Evolutionary conservation across 1,284 basidiomycete genomes (phyloP), one percentile per base, ranked within the genome.

Genomic region (Trametes sp.): DNA sequence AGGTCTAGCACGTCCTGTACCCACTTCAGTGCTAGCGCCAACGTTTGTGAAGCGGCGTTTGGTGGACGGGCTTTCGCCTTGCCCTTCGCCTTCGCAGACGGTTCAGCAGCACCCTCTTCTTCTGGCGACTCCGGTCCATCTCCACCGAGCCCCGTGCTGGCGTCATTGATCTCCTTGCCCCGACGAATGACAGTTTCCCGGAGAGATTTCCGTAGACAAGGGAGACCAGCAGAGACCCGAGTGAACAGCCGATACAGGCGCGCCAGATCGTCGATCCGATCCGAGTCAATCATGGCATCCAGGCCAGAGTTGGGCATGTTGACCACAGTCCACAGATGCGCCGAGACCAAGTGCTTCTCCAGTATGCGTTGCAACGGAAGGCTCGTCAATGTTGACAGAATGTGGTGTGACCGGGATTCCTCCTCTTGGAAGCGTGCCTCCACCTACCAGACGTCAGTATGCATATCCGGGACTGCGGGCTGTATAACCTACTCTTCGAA

Each of bases 1-100:
- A 99, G 82, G 64, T 91, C 87, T 11, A 99, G 81, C 10, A 98
- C 93, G 69, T 94, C 90, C 76, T 98, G 90, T 0, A 99, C 97
- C 98, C 98, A 99, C 73, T 89, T 90, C 58, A 98, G 80, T 0
- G 97, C 98, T 21, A 83, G 68, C 2, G 78, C 71, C 35, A 84
- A 75, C 0, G 82, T 84, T 61, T 88, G 85, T 31, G 82, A 68
- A 14, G 73, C 77, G 9, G 76, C 74, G 38, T 75, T 75, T 19
- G 75, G 73, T 11, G 74, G 74, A 57, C 82, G 84, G 7, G 81
- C 83, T 69, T 87, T 93, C 2, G 80, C 85, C 72, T 88, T 93
- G 8, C 82, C 84, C 66, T 87, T 87, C 33, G 75, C 77, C 69
- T 85, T 84, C 6, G 74, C 71, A n/a, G 64, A 87, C 24, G 75